A percentile compares a stretch with the other conserved stretches of the same genome.
Conservation (phyloP, 2,329 filamentous ascomycete species). For the Chaetomium sp. region DNA sequence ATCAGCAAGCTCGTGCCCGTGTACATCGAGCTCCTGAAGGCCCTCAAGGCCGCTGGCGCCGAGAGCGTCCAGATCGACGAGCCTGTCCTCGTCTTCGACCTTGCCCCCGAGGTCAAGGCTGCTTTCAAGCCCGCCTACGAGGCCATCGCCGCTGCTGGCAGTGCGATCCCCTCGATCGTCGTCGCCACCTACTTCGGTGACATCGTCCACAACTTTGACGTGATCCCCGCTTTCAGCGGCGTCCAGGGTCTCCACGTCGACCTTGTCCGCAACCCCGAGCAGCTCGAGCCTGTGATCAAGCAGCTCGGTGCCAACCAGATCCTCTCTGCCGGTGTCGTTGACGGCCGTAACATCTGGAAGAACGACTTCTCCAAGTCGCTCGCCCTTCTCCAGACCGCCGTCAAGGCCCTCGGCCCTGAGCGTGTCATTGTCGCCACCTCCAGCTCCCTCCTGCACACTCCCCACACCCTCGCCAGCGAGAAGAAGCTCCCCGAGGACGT, state of each 20-base stretch:
- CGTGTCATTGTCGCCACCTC: constrained; percentile 95
- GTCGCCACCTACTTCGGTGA: constrained; percentile 99
- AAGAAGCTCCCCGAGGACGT: constrained; percentile 96
- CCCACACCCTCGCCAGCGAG: constrained; percentile 95
- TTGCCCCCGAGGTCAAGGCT: constrained; percentile 82
- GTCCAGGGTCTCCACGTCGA: constrained; percentile 88
- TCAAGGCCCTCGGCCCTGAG: constrained; percentile 95
- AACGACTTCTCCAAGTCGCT: constrained; percentile 97
- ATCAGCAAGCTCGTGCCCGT: constrained; percentile 89
- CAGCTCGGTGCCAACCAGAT: constrained; percentile 83
- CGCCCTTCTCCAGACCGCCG: constrained; percentile 77
- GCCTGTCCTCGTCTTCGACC: constrained; percentile 92
- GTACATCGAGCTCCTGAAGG: constrained; percentile 84
- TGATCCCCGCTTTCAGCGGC: constrained; percentile 59
- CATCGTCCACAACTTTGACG: constrained; percentile 97
- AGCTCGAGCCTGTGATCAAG: constrained; percentile 77
- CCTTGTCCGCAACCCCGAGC: constrained; percentile 96
- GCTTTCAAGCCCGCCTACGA: constrained; percentile 98
- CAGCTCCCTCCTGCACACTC: constrained; percentile 95
- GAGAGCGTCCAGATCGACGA: constrained; percentile 98
- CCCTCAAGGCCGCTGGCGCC: constrained; percentile 94
- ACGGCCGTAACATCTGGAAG: constrained; percentile 99
- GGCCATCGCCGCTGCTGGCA: constrained; percentile 70
- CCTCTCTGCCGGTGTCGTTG: constrained; percentile 92
- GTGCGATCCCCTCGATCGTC: constrained; percentile 78